Evolutionary conservation across 2,329 filamentous ascomycete genomes (phyloP).

Genomic region (Penicillium paneum): DNA sequence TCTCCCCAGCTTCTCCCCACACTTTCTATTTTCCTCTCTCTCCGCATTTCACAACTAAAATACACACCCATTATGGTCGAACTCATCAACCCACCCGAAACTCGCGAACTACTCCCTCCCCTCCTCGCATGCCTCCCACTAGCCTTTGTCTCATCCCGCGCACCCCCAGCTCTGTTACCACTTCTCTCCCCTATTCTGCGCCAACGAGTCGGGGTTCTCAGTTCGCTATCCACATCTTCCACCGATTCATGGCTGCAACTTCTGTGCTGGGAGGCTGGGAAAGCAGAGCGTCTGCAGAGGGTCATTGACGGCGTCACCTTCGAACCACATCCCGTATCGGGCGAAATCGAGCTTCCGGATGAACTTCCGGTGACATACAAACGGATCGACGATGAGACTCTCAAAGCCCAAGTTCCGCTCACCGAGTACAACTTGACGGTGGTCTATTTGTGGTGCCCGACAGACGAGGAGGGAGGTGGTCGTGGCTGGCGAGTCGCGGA

Average conservation of each 20-base stretch:
- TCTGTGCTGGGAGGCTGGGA: conserved; percentile 56
- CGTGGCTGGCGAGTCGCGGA: conserved; percentile 60
- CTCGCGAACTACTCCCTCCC: conserved; percentile 57
- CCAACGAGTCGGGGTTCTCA: conserved; percentile 58
- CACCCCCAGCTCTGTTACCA: conserved; percentile 59
- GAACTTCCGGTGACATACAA: conserved; percentile 56
- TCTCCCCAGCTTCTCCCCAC: neutral
- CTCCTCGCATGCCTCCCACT: conserved; percentile 62
- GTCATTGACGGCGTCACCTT: conserved; percentile 54
- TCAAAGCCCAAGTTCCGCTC: conserved; percentile 55
- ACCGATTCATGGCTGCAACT: conserved; percentile 57
- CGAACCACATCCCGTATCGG: conserved; percentile 63
- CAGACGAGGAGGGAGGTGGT: conserved; percentile 52
- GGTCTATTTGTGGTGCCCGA: conserved; percentile 61
- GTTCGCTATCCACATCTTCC: conserved; percentile 42
- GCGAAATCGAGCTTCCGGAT: conserved; percentile 61
- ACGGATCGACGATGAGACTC: conserved; percentile 59
- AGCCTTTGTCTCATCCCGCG: conserved; percentile 57
- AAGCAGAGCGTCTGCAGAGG: conserved; percentile 53
- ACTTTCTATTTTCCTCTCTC: neutral
- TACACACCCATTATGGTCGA: conserved; percentile 47
- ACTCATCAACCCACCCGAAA: conserved; percentile 54
- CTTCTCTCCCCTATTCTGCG: conserved; percentile 62
- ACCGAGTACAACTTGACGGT: conserved; percentile 55
- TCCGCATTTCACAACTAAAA: neutral